Evolutionary conservation across 345 rosid species (phyloP).

Genomic region (Laguncularia racemosa): DNA sequence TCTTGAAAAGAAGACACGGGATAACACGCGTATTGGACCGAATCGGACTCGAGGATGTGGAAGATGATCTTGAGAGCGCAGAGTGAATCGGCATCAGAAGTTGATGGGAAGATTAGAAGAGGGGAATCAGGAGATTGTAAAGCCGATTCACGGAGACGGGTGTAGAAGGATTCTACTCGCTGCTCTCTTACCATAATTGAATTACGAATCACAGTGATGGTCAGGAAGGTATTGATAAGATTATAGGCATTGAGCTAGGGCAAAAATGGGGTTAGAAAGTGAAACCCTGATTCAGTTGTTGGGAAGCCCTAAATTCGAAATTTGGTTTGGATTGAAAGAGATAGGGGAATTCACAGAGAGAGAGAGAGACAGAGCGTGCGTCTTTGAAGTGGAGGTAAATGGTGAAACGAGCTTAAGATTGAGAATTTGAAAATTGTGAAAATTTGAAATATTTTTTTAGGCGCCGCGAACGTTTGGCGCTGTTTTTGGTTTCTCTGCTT

Average conservation of each 20-base stretch:
- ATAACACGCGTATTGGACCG: constrained; percentile 82
- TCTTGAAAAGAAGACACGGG: constrained; percentile 88
- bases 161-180: constrained; percentile 55
- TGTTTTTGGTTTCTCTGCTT: not conserved
- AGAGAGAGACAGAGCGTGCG: not conserved
- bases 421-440: constrained; percentile 15
- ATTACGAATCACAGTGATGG: not conserved
- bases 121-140: constrained; percentile 49
- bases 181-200: constrained; percentile 74
- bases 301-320: no score
- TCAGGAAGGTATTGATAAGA: no score
- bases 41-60: constrained; percentile 85
- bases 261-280: no score
- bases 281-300: no score
- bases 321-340: not conserved
- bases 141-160: constrained; percentile 68
- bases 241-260: no score
- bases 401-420: not conserved
- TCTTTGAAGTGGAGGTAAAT: not conserved
- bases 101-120: constrained; percentile 80
- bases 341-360: constrained; percentile 2
- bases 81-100: constrained; percentile 85
- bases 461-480: constrained; percentile 41
- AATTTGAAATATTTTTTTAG: constrained; percentile 13
- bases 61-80: constrained; percentile 81